A percentile compares a stretch with the other conserved stretches of the same genome.
These are phyloP conservation scores for Papiliotrema laurentii DNA, from an alignment of 1,284 basidiomycete genomes.

Conservation along the genomic window DNA sequence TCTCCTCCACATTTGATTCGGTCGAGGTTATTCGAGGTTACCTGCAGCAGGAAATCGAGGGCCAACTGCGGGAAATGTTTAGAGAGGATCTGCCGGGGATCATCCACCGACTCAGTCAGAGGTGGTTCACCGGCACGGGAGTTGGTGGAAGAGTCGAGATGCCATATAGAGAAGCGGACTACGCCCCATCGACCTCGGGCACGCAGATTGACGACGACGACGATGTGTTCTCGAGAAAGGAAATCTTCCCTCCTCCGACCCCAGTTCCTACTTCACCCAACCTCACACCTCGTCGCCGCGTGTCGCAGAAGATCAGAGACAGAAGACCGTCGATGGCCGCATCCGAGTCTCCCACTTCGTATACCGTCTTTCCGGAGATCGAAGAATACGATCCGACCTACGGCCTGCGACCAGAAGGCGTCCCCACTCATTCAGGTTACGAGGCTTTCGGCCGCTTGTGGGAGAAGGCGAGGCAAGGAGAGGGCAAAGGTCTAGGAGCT, in stretches of 20 bases:
- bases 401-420: constrained; percentile 85
- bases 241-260: constrained; percentile 43
- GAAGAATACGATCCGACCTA: constrained; percentile 95
- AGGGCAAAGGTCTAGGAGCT: constrained; percentile 51
- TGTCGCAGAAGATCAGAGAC: constrained; percentile 11
- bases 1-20: constrained; percentile 95
- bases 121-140: constrained; percentile 60
- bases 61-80: constrained; percentile 95
- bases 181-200: background rate
- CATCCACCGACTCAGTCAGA: constrained; percentile 91
- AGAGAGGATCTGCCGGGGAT: constrained; percentile 94
- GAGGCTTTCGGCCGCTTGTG: constrained; percentile 49
- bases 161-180: constrained; percentile 34
- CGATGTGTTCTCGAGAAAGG: constrained; percentile 24
- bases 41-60: constrained; percentile 95
- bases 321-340: constrained; percentile 21
- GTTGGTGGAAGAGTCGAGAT: constrained; percentile 45
- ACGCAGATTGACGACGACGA: constrained; percentile 52
- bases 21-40: constrained; percentile 97
- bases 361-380: constrained; percentile 67
- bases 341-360: constrained; percentile 44
- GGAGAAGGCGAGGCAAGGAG: constrained; percentile 61
- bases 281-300: constrained; percentile 20
- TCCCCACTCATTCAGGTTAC: constrained; percentile 56
- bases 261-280: constrained; percentile 20